Evolutionary conservation across 108 stramenopile species (phyloP), one percentile per base, ranked within the genome.

Genomic region (Halocafeteria seosinensis): DNA sequence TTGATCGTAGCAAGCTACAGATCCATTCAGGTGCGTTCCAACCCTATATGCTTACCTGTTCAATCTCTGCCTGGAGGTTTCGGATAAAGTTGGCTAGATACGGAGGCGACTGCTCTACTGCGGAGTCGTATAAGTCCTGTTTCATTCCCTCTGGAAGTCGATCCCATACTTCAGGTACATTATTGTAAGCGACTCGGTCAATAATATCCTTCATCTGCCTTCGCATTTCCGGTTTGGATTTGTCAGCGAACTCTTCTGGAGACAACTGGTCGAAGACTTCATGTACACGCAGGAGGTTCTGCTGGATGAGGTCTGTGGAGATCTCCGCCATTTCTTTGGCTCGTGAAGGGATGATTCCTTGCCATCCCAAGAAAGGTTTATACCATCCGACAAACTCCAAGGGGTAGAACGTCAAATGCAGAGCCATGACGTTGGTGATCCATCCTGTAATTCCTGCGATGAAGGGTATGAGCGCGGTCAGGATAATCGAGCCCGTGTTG

Each of bases 301-400:
- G 75, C 17, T 90, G 91, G 87, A 94, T 89, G 0, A 91, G 71
- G 55, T 88, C 86, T 38, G 88, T 87, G 70, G 74, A 71, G 6
- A 70, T 81, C 4, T 78, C 72, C 24, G 90, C 89, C 90, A 94
- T 94, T 67, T 88, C 87, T 53, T 77, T 73, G 25, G 86, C 87
- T 59, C 88, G 88, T 52, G 80, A 80, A 5, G 90, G 90, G 38
- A 94, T 85, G 66, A 91, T 90, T 0, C 90, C 92, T 73, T 91
- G 92, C 81, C 53, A 55, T 28, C 53, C 53, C 53, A 55, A 5
- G 9, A 55, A 55, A 31, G 82, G 79, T 4, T 87, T 50, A 55
- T 78, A 71, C 61, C 85, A 73, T 3, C 91, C 91, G 55, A 76
- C 71, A 62, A 81, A 89, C 73, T 92, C 89, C 24, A 92, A 59